Conservation (phyloP, 192 early-diverging fungal species). For the Dissophora globulifera region DNA sequence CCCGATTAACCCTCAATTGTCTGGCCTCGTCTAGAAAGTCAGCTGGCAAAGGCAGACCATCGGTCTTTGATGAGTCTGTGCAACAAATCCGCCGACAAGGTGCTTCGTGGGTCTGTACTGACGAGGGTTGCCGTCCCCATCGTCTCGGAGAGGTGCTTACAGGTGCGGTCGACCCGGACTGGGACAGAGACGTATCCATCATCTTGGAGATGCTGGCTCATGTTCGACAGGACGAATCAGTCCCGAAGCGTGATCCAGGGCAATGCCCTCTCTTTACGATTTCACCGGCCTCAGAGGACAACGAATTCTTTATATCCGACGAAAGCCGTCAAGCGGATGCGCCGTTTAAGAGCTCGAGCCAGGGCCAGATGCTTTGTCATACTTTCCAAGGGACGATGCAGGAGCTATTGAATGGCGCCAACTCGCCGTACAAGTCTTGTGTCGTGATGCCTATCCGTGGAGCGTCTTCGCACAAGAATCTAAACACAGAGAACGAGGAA, state of each 20-base stretch:
- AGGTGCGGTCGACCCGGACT: constrained; percentile 4
- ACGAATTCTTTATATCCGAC: not conserved
- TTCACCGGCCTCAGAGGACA: not conserved
- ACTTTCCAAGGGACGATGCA: constrained; percentile 38
- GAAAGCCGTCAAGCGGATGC: not conserved
- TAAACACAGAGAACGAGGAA: not conserved
- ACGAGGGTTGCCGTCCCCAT: constrained; percentile 29
- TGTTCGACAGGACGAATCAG: constrained; percentile 17
- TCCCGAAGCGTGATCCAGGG: not conserved
- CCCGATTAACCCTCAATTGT: not conserved
- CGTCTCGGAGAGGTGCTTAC: constrained; percentile 9
- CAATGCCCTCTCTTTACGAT: constrained; percentile 8
- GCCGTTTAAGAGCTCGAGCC: not conserved
- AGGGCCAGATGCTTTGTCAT: constrained; percentile 23
- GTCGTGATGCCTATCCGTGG: constrained; percentile 34
- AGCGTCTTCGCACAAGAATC: constrained; percentile 7
- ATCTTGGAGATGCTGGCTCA: constrained; percentile 22
- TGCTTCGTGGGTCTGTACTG: constrained; percentile 12
- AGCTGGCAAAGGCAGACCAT: too few species aligned
- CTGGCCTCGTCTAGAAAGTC: constrained; percentile 5
- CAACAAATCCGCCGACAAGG: constrained; percentile 2
- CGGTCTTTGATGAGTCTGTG: not conserved
- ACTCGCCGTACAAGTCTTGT: constrained; percentile 26
- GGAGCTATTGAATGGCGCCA: not conserved
- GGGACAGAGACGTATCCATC: constrained; percentile 18